A percentile compares a stretch with the other conserved stretches of the same genome.
Conservation (phyloP, 169 alveolate genomes). For the Plasmodium vivax region DNA sequence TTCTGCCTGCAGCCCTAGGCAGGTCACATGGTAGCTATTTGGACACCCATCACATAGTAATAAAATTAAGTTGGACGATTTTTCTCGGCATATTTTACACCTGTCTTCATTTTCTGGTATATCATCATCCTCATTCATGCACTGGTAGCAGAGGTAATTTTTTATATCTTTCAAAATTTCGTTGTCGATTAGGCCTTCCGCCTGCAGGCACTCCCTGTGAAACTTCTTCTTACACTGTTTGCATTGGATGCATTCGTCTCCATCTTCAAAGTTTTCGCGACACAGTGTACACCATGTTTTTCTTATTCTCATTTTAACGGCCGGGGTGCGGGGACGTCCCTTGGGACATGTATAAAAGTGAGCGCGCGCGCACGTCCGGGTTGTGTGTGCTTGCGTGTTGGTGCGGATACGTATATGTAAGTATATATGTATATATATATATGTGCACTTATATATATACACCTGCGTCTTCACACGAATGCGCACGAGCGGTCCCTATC, state of each 20-base stretch:
- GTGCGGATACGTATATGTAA: background rate
- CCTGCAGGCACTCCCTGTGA: conserved; percentile 84
- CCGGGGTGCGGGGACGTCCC: background rate
- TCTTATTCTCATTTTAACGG: conserved; percentile 82
- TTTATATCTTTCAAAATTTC: conserved; percentile 77
- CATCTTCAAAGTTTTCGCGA: conserved; percentile 84
- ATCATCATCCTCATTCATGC: conserved; percentile 82
- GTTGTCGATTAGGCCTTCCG: conserved; percentile 74
- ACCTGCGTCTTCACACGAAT: background rate
- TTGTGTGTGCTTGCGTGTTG: background rate
- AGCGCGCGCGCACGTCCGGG: background rate
- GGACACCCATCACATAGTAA: conserved; percentile 94
- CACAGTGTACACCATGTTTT: conserved; percentile 86
- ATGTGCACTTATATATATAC: background rate
- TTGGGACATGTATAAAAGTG: conserved; percentile 5
- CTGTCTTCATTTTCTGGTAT: conserved; percentile 87
- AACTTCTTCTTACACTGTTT: conserved; percentile 82
- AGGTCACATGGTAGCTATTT: conserved; percentile 89
- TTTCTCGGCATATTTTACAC: conserved; percentile 87
- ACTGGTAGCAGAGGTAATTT: conserved; percentile 85
- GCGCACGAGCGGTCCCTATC: background rate
- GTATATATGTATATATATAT: background rate
- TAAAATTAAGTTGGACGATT: conserved; percentile 83
- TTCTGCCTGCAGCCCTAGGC: conserved; percentile 88
- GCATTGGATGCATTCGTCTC: conserved; percentile 81